A percentile compares a stretch with the other conserved stretches of the same genome.
phyloP scores from a whole-genome alignment of 768 basidiomycete genomes.

The Cyathus striatus region DNA sequence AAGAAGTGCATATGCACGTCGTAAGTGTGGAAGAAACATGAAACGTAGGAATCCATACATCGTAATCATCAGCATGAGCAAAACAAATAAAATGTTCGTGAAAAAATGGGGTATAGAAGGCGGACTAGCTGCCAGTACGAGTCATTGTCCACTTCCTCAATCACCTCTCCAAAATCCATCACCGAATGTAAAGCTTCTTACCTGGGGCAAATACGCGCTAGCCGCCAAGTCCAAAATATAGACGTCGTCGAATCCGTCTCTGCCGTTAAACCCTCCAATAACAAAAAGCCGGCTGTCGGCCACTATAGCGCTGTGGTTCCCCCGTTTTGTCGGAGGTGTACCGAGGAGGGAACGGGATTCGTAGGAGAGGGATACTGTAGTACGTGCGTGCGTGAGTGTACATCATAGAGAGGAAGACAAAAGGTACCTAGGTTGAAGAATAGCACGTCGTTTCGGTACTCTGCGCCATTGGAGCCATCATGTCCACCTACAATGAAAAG shows the following conservation, averaged over 20 bases:
- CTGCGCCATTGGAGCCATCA: conserved; percentile 69
- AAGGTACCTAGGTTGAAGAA: conserved; percentile 80
- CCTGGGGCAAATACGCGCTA: conserved; percentile 85
- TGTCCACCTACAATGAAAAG: conserved; percentile 89
- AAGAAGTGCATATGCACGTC: too few relatives aligned
- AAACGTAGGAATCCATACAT: too few relatives aligned
- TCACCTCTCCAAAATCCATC: too few relatives aligned
- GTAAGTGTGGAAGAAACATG: too few relatives aligned
- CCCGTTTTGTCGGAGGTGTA: conserved; percentile 65
- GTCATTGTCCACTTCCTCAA: too few relatives aligned
- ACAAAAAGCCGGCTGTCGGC: conserved; percentile 84
- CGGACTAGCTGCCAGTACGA: too few relatives aligned
- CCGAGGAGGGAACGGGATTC: conserved; percentile 70
- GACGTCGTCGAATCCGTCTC: conserved; percentile 80
- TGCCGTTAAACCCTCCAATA: conserved; percentile 87
- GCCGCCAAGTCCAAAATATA: conserved; percentile 83
- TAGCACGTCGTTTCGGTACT: conserved; percentile 71
- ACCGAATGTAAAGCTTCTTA: conserved; percentile 70
- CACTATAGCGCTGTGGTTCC: conserved; percentile 79
- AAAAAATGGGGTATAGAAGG: too few relatives aligned
- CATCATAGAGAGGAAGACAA: neutral
- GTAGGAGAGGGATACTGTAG: conserved; percentile 76
- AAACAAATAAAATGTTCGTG: too few relatives aligned
- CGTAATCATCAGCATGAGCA: too few relatives aligned
- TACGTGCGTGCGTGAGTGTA: neutral